Base-by-base conservation (phyloP, 2,329 filamentous ascomycete species). In the Alternaria dauci region DNA sequence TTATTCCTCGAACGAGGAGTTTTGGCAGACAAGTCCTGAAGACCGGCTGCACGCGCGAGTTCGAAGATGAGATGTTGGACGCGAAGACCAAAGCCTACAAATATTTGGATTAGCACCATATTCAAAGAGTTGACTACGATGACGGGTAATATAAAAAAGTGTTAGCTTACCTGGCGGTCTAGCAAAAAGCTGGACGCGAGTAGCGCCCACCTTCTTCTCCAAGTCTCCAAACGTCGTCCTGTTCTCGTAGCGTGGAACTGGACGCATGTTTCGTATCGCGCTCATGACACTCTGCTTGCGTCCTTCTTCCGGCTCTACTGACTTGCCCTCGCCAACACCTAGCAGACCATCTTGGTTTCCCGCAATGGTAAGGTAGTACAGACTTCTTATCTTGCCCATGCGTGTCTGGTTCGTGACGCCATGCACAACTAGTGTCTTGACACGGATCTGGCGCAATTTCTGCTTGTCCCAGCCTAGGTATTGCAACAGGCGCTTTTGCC, bases 41-140 rank as follows among this genome's bases (percentile, higher is more conserved):
- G 93, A 67, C 95, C 95, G 41, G 89, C 91, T 50, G 89, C 89
- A 66, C 93, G 91, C 76, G 92, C 94, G 84, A 99, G 93, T 80
- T 99, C 94, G 80, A 94, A 98, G 78, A 99, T 94, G 67, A 93
- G 88, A 76, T 92, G 88, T 71, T 96, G 93, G 77, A 92, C 93
- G 73, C 95, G 92, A 69, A 98, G 89, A 75, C 95, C 95, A 73
- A 97, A 99, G 61, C 95, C 95, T 97, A 42, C 34, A 20, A n/a
- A 8, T 8, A 39, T 39, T 9, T 8, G 9, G 3, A 11, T 41
- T 41, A 41, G 38, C 9, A 23, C 52, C n/a, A 8, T 6, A 41
- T 16, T 12, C 28, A 8, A 8, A 34, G 28, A 12, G 26, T 20
- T 39, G n/a, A 36, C 38, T 18, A 16, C 9, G 9, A 1, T 20